Evolutionary conservation across 768 basidiomycete species (phyloP), one percentile per base, ranked within the genome.

Genomic region (Psilocybe azurescens): DNA sequence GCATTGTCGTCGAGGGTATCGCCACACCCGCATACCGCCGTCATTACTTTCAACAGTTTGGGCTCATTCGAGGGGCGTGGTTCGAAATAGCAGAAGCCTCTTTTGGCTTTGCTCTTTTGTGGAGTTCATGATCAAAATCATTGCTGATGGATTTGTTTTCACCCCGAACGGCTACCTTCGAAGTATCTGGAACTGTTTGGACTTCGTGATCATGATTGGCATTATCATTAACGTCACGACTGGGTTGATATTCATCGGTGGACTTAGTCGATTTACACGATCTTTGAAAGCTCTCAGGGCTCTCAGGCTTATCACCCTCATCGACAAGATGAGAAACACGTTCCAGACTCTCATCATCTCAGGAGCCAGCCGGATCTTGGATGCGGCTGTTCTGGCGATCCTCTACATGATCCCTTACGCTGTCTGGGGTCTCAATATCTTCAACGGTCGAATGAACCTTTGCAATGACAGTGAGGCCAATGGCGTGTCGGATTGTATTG

Each of bases 361-460:
- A 11, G 96, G 96, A 3, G 89, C 89, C 9, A 72, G 82, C 32
- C 89, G 93, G 67, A 95, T 99, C 63, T 64, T 97, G 57, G 94
- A 97, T 65, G 97, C 97, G 1, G 94, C 90, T 3, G 75, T 97
- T 52, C 86, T 98, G 14, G 94, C 96, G 55, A 85, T 95, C 49
- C 83, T 98, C 54, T 95, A 94, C 73, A 90, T 95, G 86, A 92
- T 95, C 66, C 93, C 93, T 0, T 95, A 93, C 70, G 93, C 94
- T 16, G 89, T 96, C 8, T 96, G 94, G 94, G 95, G 95, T 9
- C 84, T 93, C 53, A 97, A 95, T 69, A 93, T 98, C 73, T 98
- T 98, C 75, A 81, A 88, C 2, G 95, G 94, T 14, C 77, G 87
- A 61, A 88, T 95, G 80, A 95, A 90, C 73, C 73, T 76, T 32